These are phyloP conservation scores for Orbilia quercus DNA, from an alignment of 2,329 filamentous ascomycete species.

Conservation along the genomic window DNA sequence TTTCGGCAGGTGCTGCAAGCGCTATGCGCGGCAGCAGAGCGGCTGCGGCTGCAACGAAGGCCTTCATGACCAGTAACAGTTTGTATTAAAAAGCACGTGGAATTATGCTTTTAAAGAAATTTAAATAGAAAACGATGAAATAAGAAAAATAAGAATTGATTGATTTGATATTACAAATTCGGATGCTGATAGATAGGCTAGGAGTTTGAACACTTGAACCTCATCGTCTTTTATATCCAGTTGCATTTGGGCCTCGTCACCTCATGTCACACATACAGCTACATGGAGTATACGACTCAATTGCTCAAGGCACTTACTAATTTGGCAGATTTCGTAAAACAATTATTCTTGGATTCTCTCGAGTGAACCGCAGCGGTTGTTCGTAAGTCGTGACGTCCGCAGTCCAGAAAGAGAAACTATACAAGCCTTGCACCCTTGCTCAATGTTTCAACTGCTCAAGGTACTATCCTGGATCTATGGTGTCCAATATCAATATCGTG, in stretches of 20 bases:
- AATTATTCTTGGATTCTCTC: background rate
- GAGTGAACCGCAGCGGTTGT: constrained; percentile 28
- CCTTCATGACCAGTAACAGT: constrained; percentile 23
- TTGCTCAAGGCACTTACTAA: background rate
- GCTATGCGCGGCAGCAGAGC: constrained; percentile 14
- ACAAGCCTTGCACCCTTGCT: background rate
- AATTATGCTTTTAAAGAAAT: background rate
- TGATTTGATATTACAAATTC: no score
- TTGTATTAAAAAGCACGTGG: no score
- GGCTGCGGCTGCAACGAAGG: constrained; percentile 16
- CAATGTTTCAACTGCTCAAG: background rate
- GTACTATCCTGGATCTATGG: background rate
- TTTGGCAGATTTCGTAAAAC: background rate
- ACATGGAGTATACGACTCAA: no score
- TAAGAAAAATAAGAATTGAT: background rate
- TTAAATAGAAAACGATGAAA: background rate
- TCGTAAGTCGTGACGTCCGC: constrained; percentile 44
- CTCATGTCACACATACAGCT: no score
- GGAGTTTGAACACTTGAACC: no score
- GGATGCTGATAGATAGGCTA: no score
- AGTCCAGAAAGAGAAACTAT: constrained; percentile 1
- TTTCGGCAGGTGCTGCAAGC: constrained; percentile 19
- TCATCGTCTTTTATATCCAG: no score
- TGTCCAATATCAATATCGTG: background rate
- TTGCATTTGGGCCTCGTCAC: no score